Evolutionary conservation across 805 yeast species (phyloP).

Genomic region (Helenozyma baotianmanensis): DNA sequence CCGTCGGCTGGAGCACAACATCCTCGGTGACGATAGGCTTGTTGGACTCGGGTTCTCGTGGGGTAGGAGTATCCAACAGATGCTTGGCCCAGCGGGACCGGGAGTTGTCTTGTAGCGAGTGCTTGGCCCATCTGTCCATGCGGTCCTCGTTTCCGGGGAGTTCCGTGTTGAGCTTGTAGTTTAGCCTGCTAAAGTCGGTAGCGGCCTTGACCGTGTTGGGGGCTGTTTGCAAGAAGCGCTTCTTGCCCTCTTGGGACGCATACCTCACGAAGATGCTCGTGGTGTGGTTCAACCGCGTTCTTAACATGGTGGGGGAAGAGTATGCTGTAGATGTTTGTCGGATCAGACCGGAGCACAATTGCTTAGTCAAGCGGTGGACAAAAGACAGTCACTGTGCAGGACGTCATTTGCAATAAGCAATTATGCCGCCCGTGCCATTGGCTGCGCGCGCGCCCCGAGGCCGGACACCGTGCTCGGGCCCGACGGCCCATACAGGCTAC

Average conservation of each 20-base stretch:
- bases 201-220: constrained; percentile 14
- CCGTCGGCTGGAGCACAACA: constrained; percentile 3
- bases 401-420: constrained; percentile 6
- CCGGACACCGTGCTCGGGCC: constrained; percentile 6
- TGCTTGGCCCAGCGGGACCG: constrained; percentile 31
- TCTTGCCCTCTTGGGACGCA: constrained; percentile 14
- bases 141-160: constrained; percentile 2
- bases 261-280: constrained; percentile 11
- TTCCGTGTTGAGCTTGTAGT: constrained; percentile 6
- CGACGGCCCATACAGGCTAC: no score
- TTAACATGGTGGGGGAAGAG: constrained; percentile 6
- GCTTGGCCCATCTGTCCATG: constrained; percentile 6
- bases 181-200: constrained; percentile 9
- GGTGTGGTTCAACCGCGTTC: constrained; percentile 5
- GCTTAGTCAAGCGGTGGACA: no score
- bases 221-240: constrained; percentile 25
- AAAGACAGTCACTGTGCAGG: constrained; percentile 1
- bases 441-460: constrained; percentile 9
- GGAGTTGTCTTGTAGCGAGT: constrained; percentile 5
- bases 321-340: neutral
- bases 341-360: no score
- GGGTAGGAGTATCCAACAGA: constrained; percentile 17
- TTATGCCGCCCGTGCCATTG: constrained; percentile 7
- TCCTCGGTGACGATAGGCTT: constrained; percentile 8
- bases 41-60: constrained; percentile 3